A percentile compares a stretch with the other conserved stretches of the same genome.
Conservation (phyloP, 129 eudicot genomes). For the Centaurea solstitialis region DNA sequence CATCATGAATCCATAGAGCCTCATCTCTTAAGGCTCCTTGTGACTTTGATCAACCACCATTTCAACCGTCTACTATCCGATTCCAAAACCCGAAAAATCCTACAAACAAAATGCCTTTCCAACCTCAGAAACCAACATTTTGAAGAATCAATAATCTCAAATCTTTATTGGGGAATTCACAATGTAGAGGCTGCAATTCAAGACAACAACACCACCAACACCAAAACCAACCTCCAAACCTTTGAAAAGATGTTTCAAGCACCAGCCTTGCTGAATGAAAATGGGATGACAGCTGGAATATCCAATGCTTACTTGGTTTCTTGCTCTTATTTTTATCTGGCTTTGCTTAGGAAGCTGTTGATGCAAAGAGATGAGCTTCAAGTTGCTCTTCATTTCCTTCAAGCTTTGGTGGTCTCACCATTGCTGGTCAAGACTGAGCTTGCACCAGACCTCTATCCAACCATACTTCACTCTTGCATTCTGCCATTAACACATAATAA, state of each 20-base stretch:
- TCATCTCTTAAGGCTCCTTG: constrained; percentile 33
- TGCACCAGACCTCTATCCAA: constrained; percentile 54
- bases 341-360: constrained; percentile 38
- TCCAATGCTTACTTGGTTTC: constrained; percentile 47
- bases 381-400: constrained; percentile 71
- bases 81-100: constrained; percentile 29
- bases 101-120: constrained; percentile 53
- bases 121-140: constrained; percentile 39
- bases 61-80: constrained; percentile 34
- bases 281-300: constrained; percentile 59
- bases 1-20: constrained; percentile 44
- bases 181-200: constrained; percentile 43
- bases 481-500: background rate
- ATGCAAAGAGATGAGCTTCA: constrained; percentile 59
- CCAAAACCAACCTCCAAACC: constrained; percentile 22
- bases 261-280: constrained; percentile 68
- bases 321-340: constrained; percentile 62
- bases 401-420: constrained; percentile 64
- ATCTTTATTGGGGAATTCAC: constrained; percentile 60
- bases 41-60: constrained; percentile 44
- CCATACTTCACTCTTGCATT: constrained; percentile 27
- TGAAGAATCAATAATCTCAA: constrained; percentile 56
- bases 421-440: constrained; percentile 37
- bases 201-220: background rate
- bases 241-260: constrained; percentile 71